Percentiles rank a stretch among this genome's conserved stretches.
Conservation (phyloP, 2,329 filamentous ascomycete species). For the Claviceps sp. region DNA sequence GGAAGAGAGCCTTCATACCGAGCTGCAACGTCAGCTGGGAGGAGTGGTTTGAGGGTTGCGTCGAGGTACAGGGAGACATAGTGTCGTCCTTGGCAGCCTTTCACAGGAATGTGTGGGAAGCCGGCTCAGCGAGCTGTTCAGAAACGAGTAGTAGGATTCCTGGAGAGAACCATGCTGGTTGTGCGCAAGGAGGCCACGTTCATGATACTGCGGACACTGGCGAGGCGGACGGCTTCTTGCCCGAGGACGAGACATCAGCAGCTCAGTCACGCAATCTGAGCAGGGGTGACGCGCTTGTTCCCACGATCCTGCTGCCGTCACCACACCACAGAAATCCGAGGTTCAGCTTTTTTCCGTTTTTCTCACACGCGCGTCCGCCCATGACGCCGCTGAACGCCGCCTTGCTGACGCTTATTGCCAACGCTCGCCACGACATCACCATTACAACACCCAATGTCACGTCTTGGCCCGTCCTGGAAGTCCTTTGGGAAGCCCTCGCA, state of each 20-base stretch:
- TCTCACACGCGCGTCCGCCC: slow-evolving; percentile 35
- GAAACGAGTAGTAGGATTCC: background rate
- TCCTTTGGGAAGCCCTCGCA: slow-evolving; percentile 44
- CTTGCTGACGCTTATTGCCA: slow-evolving; percentile 44
- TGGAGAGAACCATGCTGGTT: background rate
- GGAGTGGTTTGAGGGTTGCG: slow-evolving; percentile 69
- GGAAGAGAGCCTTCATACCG: slow-evolving; percentile 51
- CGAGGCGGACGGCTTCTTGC: slow-evolving; percentile 5
- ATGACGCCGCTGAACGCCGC: slow-evolving; percentile 55
- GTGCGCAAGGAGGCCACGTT: background rate
- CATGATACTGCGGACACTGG: background rate
- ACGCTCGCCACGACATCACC: slow-evolving; percentile 45
- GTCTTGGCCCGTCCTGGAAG: slow-evolving; percentile 46
- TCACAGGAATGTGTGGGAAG: slow-evolving; percentile 54
- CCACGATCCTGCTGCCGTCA: slow-evolving; percentile 58
- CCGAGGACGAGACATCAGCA: slow-evolving; percentile 12
- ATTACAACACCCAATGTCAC: slow-evolving; percentile 73
- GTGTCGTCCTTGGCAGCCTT: slow-evolving; percentile 52
- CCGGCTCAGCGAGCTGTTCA: slow-evolving; percentile 8
- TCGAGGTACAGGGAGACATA: slow-evolving; percentile 50
- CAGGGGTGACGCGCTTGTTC: slow-evolving; percentile 15
- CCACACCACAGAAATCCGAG: slow-evolving; percentile 55
- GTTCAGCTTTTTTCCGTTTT: slow-evolving; percentile 47
- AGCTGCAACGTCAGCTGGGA: slow-evolving; percentile 83
- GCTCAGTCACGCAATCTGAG: slow-evolving; percentile 17